Evolutionary conservation across 208 protist genomes (phyloP).

Genomic region (Trypanosoma caninum): DNA sequence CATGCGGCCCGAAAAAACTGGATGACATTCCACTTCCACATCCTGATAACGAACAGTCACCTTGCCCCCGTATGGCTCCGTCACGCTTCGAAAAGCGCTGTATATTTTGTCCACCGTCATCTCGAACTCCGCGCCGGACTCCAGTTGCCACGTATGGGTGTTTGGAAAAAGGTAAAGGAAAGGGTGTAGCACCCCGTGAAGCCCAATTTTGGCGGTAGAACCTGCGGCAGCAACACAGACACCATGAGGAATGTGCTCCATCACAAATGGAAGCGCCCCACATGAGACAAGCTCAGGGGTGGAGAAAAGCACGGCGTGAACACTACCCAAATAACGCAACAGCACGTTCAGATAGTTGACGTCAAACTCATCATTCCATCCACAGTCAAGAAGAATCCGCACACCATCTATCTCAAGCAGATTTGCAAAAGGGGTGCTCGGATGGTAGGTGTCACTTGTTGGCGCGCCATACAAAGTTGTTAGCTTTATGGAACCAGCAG

Average conservation of each 20-base stretch:
- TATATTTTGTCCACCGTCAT: slow-evolving; percentile 83
- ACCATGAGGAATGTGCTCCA: slow-evolving; percentile 59
- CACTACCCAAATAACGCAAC: slow-evolving; percentile 36
- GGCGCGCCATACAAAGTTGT: slow-evolving; percentile 35
- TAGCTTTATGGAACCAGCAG: slow-evolving; percentile 40
- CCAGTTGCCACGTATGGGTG: slow-evolving; percentile 39
- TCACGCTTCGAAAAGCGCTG: slow-evolving; percentile 75
- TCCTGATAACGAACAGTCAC: slow-evolving; percentile 53
- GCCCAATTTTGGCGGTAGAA: slow-evolving; percentile 72
- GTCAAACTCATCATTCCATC: slow-evolving; percentile 73
- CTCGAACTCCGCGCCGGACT: slow-evolving; percentile 36
- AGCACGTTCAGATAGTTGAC: slow-evolving; percentile 46
- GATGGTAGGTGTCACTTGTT: slow-evolving; percentile 25
- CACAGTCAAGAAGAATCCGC: slow-evolving; percentile 82
- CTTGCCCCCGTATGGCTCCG: slow-evolving; percentile 76
- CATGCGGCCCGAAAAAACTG: slow-evolving; percentile 69
- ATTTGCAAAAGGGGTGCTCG: slow-evolving; percentile 51
- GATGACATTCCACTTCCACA: slow-evolving; percentile 58
- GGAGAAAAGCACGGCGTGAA: slow-evolving; percentile 81
- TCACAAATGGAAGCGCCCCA: slow-evolving; percentile 81
- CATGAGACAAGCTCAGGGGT: slow-evolving; percentile 71
- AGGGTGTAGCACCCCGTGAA: slow-evolving; percentile 71
- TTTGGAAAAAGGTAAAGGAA: slow-evolving; percentile 84
- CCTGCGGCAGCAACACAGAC: slow-evolving; percentile 58
- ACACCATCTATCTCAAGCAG: slow-evolving; percentile 84